A percentile compares a stretch with the other conserved stretches of the same genome.
These are phyloP conservation scores for Cystofilobasidium bisporidii DNA, from an alignment of 768 basidiomycete species.

Conservation along the genomic window DNA sequence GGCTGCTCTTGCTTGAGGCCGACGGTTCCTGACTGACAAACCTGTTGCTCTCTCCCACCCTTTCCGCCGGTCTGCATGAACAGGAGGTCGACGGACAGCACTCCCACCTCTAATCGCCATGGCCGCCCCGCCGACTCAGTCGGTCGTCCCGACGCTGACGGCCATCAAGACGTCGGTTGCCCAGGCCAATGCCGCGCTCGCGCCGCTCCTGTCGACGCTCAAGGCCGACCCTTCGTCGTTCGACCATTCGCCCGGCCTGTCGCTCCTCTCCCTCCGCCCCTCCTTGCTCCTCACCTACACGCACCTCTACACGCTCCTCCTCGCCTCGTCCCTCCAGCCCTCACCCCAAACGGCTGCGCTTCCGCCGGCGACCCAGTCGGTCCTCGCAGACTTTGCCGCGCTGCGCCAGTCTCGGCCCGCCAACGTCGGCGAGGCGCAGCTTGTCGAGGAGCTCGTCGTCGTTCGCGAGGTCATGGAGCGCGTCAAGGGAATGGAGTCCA, in stretches of 20 bases:
- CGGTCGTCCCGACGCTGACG: constrained; percentile 16
- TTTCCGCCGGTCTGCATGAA: too few relatives aligned
- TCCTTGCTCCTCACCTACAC: constrained; percentile 74
- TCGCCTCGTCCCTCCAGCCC: constrained; percentile 31
- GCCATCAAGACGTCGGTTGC: constrained; percentile 14
- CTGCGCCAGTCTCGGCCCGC: neutral
- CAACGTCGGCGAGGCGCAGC: constrained; percentile 43
- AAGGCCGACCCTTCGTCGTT: constrained; percentile 16
- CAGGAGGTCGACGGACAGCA: too few relatives aligned
- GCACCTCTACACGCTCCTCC: constrained; percentile 66
- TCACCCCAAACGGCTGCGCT: constrained; percentile 45
- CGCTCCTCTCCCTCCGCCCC: constrained; percentile 79
- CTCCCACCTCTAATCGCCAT: too few relatives aligned
- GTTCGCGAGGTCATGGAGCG: constrained; percentile 79
- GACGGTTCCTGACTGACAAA: neutral
- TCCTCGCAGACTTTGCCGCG: constrained; percentile 29
- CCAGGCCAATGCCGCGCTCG: constrained; percentile 21
- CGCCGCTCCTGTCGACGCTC: constrained; percentile 21
- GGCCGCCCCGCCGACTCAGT: neutral
- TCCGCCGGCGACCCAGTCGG: constrained; percentile 45
- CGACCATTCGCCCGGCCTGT: constrained; percentile 58
- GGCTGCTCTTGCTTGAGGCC: too few relatives aligned
- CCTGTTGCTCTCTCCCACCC: too few relatives aligned
- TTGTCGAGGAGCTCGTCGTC: constrained; percentile 70
- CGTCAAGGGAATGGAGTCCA: constrained; percentile 66